These are phyloP conservation scores for Metschnikowia reukaufii DNA, from an alignment of 805 yeast genomes.

Conservation along the genomic window DNA sequence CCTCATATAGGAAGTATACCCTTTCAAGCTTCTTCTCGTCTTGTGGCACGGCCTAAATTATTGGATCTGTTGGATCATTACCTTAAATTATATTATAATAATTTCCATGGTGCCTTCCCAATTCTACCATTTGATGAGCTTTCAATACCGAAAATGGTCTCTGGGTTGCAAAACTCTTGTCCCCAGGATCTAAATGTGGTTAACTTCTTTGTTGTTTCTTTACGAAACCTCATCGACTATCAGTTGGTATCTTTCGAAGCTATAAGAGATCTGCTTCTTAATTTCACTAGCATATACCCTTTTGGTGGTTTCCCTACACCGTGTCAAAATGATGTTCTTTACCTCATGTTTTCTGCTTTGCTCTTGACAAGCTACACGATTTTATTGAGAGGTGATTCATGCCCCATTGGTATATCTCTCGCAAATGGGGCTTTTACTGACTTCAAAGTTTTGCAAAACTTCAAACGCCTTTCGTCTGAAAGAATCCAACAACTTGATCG, in stretches of 20 bases:
- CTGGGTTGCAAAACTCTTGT: slow-evolving; percentile 17
- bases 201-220: slow-evolving; percentile 42
- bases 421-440: slow-evolving; percentile 42
- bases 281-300: slow-evolving; percentile 38
- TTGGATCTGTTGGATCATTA: slow-evolving; percentile 4
- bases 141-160: slow-evolving; percentile 19
- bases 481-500: slow-evolving; percentile 1
- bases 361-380: slow-evolving; percentile 53
- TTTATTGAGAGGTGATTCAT: slow-evolving; percentile 58
- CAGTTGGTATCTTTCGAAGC: slow-evolving; percentile 33
- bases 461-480: slow-evolving; percentile 14
- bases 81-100: slow-evolving; percentile 38
- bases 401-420: slow-evolving; percentile 54
- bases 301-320: slow-evolving; percentile 16
- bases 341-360: slow-evolving; percentile 30
- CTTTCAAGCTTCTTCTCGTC: neutral
- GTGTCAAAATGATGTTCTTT: slow-evolving; percentile 23
- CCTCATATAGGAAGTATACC: neutral
- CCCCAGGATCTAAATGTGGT: slow-evolving; percentile 32
- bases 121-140: slow-evolving; percentile 39
- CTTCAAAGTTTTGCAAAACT: slow-evolving; percentile 49
- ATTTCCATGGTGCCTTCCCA: slow-evolving; percentile 47
- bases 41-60: neutral
- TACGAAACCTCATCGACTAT: slow-evolving; percentile 40
- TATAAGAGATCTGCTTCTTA: slow-evolving; percentile 35